phyloP scores from a whole-genome alignment of 2,329 filamentous ascomycete species.

The Bisporella sp. region DNA sequence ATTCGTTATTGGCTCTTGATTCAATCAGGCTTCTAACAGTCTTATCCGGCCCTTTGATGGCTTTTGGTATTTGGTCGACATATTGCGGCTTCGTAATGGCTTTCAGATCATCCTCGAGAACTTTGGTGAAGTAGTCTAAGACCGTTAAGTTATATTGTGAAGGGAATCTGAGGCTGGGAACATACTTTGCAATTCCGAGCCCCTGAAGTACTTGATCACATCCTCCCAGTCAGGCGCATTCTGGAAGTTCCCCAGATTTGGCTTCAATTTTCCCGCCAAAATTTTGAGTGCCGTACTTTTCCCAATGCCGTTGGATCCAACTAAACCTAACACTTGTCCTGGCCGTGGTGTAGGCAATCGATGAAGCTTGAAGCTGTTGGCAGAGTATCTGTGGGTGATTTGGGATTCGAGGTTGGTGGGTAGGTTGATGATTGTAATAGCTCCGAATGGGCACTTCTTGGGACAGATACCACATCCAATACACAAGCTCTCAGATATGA shows the following conservation, averaged over 20 bases:
- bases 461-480: slow-evolving; percentile 99
- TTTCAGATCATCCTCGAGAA: slow-evolving; percentile 94
- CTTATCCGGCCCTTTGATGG: slow-evolving; percentile 76
- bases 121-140: slow-evolving; percentile 94
- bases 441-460: slow-evolving; percentile 97
- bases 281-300: slow-evolving; percentile 99
- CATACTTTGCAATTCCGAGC: slow-evolving; percentile 92
- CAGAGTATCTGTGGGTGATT: slow-evolving; percentile 96
- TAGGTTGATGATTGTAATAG: slow-evolving; percentile 99
- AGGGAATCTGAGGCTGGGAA: slow-evolving; percentile 5
- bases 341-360: slow-evolving; percentile 92
- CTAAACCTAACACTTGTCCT: slow-evolving; percentile 89
- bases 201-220: slow-evolving; percentile 96
- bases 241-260: slow-evolving; percentile 89
- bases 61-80: slow-evolving; percentile 94
- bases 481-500: slow-evolving; percentile 92
- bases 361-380: slow-evolving; percentile 99
- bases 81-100: slow-evolving; percentile 97
- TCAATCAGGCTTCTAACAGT: slow-evolving; percentile 74
- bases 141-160: slow-evolving; percentile 14
- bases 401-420: slow-evolving; percentile 98
- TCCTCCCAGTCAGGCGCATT: slow-evolving; percentile 99
- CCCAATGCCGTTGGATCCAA: slow-evolving; percentile 99
- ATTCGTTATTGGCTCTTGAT: slow-evolving; percentile 54
- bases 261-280: slow-evolving; percentile 96